phyloP scores from a whole-genome alignment of 2,329 filamentous ascomycete genomes.

The Aspergillus sp. region DNA sequence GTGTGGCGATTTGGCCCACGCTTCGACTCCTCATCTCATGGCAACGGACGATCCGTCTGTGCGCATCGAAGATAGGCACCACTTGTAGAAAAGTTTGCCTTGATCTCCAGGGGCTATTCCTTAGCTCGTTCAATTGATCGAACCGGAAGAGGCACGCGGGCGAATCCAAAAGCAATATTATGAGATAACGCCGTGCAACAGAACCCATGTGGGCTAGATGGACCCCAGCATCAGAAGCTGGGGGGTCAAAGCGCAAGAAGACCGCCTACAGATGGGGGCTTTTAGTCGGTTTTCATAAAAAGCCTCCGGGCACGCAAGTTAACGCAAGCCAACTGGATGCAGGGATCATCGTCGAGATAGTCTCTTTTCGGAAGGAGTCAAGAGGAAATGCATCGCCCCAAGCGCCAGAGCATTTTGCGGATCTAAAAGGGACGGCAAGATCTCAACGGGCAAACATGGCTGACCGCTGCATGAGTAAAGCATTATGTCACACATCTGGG shows the following conservation, averaged over 20 bases:
- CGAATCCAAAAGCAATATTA: not conserved
- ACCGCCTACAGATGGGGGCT: not conserved
- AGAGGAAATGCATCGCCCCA: not conserved
- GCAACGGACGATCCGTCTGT: not conserved
- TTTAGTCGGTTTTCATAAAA: not conserved
- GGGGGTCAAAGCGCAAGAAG: slow-evolving; percentile 5
- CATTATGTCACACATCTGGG: not conserved
- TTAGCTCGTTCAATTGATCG: not conserved
- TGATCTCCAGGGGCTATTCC: not conserved
- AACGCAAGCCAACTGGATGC: not conserved
- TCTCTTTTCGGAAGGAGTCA: not conserved
- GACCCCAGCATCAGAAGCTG: not conserved
- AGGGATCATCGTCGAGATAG: slow-evolving; percentile 2
- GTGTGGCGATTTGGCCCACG: not conserved
- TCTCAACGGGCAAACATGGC: not conserved
- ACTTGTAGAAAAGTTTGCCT: not conserved
- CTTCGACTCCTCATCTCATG: not conserved
- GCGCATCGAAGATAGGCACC: not conserved
- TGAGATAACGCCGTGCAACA: not conserved
- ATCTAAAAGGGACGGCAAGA: not conserved
- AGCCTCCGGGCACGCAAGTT: not conserved
- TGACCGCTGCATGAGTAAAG: not conserved
- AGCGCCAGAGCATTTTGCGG: not conserved
- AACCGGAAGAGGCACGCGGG: not conserved
- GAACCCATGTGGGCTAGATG: not conserved